Evolutionary conservation across 202 grass and related monocot genomes (phyloP).

Genomic region (Hordeum pubiflorum): DNA sequence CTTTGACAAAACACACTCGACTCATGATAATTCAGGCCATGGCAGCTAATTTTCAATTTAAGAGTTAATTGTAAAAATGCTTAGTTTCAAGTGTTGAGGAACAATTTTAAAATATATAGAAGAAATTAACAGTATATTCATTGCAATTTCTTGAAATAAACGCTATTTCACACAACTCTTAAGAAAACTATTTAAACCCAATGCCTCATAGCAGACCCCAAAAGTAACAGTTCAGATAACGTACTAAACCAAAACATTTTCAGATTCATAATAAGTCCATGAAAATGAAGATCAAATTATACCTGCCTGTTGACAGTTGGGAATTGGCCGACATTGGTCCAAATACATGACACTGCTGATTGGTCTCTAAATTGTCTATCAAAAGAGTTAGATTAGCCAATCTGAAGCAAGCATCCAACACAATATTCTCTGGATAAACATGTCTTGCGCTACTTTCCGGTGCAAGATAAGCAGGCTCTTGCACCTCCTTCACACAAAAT

Average conservation of each 20-base stretch:
- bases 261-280: background rate
- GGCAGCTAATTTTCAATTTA: background rate
- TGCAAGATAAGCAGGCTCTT: constrained; percentile 13
- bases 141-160: background rate
- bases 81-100: background rate
- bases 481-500: constrained; percentile 21
- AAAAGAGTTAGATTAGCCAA: constrained; percentile 47
- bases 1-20: constrained; percentile 3
- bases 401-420: constrained; percentile 43
- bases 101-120: background rate
- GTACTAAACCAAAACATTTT: constrained; percentile 7
- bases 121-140: background rate
- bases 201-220: background rate
- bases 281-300: constrained; percentile 36
- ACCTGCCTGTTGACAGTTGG: constrained; percentile 55
- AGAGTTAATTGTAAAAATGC: background rate
- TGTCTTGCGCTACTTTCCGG: constrained; percentile 29
- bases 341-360: constrained; percentile 46
- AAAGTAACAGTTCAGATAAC: constrained; percentile 1
- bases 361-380: constrained; percentile 49
- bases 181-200: background rate
- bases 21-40: constrained; percentile 5
- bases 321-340: constrained; percentile 59
- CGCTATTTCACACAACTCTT: background rate
- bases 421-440: constrained; percentile 35